These are phyloP conservation scores for Guadua angustifolia DNA, from an alignment of 176 grass and related monocot genomes.

Conservation along the genomic window DNA sequence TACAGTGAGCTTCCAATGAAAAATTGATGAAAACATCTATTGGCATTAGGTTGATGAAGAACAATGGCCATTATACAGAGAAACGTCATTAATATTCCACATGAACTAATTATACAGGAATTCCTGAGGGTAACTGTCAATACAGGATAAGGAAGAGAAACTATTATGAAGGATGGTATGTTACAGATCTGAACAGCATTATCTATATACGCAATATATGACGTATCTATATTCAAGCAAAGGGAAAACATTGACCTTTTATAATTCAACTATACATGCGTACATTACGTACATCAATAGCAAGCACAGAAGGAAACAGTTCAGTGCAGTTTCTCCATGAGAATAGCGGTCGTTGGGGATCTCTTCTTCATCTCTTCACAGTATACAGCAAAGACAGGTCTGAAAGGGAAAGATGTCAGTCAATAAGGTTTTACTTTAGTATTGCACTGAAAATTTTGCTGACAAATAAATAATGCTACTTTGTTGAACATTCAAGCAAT, in stretches of 20 bases:
- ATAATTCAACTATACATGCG: background rate
- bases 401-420: background rate
- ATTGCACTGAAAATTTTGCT: background rate
- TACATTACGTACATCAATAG: background rate
- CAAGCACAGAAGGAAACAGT: background rate
- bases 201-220: background rate
- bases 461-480: background rate
- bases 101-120: background rate
- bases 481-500: background rate
- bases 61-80: background rate
- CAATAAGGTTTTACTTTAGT: background rate
- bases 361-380: conserved; percentile 15
- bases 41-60: background rate
- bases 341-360: background rate
- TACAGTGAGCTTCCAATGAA: background rate
- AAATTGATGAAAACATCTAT: background rate
- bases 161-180: background rate
- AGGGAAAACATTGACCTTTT: background rate
- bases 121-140: background rate
- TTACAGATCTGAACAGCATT: background rate
- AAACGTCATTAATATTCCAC: background rate
- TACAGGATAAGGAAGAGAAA: background rate
- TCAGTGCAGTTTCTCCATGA: background rate
- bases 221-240: background rate
- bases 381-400: conserved; percentile 14